Conservation (phyloP, 306 rosid genomes). For the Calophaca sinica region DNA sequence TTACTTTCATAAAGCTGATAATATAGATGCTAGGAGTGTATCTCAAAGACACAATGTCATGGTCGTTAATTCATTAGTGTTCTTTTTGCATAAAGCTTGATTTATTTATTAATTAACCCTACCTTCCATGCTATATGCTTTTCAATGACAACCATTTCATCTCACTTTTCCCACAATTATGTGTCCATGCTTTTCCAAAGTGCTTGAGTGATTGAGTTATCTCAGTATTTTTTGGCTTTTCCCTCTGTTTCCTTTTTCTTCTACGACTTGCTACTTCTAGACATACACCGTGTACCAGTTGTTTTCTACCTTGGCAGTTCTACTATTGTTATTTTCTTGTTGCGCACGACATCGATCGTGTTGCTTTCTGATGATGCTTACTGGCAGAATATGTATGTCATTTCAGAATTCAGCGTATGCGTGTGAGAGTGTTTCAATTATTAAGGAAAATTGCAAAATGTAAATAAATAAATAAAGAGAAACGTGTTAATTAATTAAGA, state of each 20-base stretch:
- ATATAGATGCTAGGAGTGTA: slow-evolving; percentile 19
- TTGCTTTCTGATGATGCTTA: not conserved
- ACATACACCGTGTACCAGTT: slow-evolving; percentile 33
- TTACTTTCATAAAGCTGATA: slow-evolving; percentile 40
- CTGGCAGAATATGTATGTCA: slow-evolving; percentile 33
- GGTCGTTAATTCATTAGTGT: slow-evolving; percentile 41
- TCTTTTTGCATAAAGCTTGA: slow-evolving; percentile 31
- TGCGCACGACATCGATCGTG: slow-evolving; percentile 35
- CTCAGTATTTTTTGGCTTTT: slow-evolving; percentile 14
- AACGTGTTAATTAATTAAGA: slow-evolving; percentile 8
- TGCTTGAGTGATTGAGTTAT: slow-evolving; percentile 25
- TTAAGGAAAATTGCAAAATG: not conserved
- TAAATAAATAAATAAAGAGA: not conserved
- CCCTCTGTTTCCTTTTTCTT: slow-evolving; percentile 30
- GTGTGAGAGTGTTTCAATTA: slow-evolving; percentile 32
- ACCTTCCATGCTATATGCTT: slow-evolving; percentile 47
- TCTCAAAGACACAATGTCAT: slow-evolving; percentile 40
- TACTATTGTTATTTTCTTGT: slow-evolving; percentile 46
- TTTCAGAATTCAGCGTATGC: slow-evolving; percentile 27
- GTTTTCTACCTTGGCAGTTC: slow-evolving; percentile 46
- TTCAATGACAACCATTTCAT: slow-evolving; percentile 25
- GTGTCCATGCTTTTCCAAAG: slow-evolving; percentile 11
- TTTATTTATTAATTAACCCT: slow-evolving; percentile 37
- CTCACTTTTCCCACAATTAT: slow-evolving; percentile 23
- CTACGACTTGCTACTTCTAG: slow-evolving; percentile 44